phyloP scores from a whole-genome alignment of 164 flowering plant species.

The Vitis labrusca region DNA sequence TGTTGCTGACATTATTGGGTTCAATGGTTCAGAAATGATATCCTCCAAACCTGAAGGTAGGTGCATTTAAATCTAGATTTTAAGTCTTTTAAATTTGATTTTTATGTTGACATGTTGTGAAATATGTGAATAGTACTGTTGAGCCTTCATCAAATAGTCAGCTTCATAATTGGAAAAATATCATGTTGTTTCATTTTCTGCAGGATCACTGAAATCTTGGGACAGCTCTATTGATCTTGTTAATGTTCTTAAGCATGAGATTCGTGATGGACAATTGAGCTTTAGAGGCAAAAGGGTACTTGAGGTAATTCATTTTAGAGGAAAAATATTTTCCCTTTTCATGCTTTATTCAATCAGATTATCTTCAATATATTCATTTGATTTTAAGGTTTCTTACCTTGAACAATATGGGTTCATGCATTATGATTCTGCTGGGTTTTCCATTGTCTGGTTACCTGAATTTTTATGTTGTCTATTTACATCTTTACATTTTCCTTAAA shows the following conservation, averaged over 20 bases:
- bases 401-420: no score
- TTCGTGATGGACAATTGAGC: slow-evolving; percentile 93
- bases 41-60: slow-evolving; percentile 78
- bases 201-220: slow-evolving; percentile 72
- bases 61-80: neutral
- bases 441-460: no score
- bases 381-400: no score
- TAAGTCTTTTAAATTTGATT: no score
- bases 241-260: slow-evolving; percentile 81
- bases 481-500: no score
- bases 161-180: neutral
- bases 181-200: slow-evolving; percentile 15
- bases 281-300: slow-evolving; percentile 88
- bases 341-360: neutral
- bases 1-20: slow-evolving; percentile 82
- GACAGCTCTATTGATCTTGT: slow-evolving; percentile 84
- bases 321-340: neutral
- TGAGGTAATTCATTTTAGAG: slow-evolving; percentile 52
- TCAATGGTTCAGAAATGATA: slow-evolving; percentile 57
- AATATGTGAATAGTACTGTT: no score
- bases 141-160: no score
- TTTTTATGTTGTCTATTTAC: no score
- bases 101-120: no score
- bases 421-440: no score
- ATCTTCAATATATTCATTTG: neutral